These are phyloP conservation scores for Fusarium robinianum DNA, from an alignment of 2,329 filamentous ascomycete genomes.

Conservation along the genomic window DNA sequence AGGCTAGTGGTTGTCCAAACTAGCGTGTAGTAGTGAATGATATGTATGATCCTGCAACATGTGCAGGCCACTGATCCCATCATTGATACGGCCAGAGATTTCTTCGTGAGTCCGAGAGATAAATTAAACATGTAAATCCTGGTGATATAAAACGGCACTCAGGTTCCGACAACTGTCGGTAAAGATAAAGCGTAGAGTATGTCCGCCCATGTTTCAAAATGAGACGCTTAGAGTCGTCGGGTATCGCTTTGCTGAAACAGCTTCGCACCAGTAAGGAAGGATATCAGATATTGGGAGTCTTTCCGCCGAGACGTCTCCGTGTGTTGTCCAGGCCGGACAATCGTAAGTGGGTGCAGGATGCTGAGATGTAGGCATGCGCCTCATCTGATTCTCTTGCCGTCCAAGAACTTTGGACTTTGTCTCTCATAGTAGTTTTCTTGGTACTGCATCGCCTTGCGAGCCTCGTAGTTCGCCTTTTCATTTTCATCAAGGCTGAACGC, in stretches of 20 bases:
- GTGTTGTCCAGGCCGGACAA: no score
- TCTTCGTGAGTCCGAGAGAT: no score
- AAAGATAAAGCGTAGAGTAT: constrained; percentile 9
- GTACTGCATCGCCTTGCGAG: constrained; percentile 53
- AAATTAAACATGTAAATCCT: no score
- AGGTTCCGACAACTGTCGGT: constrained; percentile 8
- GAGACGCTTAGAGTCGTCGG: constrained; percentile 26
- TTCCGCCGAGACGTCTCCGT: no score
- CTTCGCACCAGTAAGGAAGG: constrained; percentile 21
- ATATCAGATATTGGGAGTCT: no score
- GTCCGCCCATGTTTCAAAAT: constrained; percentile 25
- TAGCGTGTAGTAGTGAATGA: not conserved
- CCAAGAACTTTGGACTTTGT: constrained; percentile 58
- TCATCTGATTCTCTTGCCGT: constrained; percentile 55
- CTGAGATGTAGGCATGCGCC: no score
- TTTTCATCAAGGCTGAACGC: constrained; percentile 68
- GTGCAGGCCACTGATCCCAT: no score
- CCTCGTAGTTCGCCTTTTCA: constrained; percentile 63
- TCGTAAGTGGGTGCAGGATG: not conserved
- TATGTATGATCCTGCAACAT: no score
- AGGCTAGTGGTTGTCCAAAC: constrained; percentile 3
- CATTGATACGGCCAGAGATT: no score
- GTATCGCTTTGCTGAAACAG: constrained; percentile 35
- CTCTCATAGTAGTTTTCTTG: constrained; percentile 55
- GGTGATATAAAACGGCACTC: constrained; percentile 7